Evolutionary conservation across 495 filamentous ascomycete genomes (phyloP).

Genomic region (Penicillium paxilli): DNA sequence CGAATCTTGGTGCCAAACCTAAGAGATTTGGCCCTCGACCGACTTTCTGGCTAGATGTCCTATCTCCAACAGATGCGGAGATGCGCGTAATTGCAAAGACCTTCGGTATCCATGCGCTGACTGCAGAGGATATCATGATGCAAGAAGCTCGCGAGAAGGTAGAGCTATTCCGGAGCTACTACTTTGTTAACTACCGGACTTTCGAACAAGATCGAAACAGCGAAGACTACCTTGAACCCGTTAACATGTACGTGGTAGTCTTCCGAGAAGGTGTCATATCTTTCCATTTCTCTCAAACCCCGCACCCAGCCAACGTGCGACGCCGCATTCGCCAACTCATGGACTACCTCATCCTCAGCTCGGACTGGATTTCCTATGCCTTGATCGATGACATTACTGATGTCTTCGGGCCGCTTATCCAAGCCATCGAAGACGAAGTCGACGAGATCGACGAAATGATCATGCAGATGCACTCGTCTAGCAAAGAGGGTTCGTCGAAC

Average conservation of each 20-base stretch:
- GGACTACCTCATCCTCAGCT: conserved; percentile 89
- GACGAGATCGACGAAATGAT: conserved; percentile 86
- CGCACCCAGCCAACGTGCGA: conserved; percentile 93
- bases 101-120: conserved; percentile 86
- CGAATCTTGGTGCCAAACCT: conserved; percentile 40
- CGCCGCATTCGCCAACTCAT: conserved; percentile 88
- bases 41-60: conserved; percentile 92
- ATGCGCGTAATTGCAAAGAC: conserved; percentile 90
- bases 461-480: conserved; percentile 67
- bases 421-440: conserved; percentile 85
- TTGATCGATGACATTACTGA: conserved; percentile 98
- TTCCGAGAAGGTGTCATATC: conserved; percentile 94
- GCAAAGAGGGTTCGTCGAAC: conserved; percentile 34
- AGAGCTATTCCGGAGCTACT: conserved; percentile 94
- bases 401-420: conserved; percentile 87
- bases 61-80: conserved; percentile 86
- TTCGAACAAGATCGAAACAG: conserved; percentile 91
- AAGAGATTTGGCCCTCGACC: conserved; percentile 84
- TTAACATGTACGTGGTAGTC: conserved; percentile 97
- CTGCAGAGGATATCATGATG: conserved; percentile 92
- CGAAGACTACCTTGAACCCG: conserved; percentile 87
- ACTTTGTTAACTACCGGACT: conserved; percentile 95
- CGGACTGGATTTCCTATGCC: conserved; percentile 98
- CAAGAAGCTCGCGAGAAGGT: conserved; percentile 95
- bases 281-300: conserved; percentile 92